phyloP scores from a whole-genome alignment of 345 rosid genomes.

The Gossypium sturtianum region DNA sequence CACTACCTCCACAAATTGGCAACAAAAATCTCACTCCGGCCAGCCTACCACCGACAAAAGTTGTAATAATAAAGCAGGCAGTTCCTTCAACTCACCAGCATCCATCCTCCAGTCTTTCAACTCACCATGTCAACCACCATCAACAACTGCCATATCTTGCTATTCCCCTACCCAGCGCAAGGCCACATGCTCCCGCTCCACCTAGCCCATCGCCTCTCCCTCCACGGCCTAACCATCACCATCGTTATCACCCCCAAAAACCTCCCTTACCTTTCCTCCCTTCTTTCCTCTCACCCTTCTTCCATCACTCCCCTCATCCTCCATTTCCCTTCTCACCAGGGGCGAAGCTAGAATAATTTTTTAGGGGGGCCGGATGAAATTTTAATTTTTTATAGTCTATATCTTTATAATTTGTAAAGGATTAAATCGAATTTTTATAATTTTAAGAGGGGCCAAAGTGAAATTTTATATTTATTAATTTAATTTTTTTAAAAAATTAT shows the following conservation, averaged over 20 bases:
- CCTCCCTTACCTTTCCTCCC: slow-evolving; percentile 42
- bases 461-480: too few relatives aligned
- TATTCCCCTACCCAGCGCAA: slow-evolving; percentile 66
- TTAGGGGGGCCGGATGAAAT: too few relatives aligned
- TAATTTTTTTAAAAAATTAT: too few relatives aligned
- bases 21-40: too few relatives aligned
- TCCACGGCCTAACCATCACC: slow-evolving; percentile 35
- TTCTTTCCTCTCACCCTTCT: slow-evolving; percentile 33
- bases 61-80: too few relatives aligned
- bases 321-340: slow-evolving; percentile 56
- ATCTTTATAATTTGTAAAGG: too few relatives aligned
- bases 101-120: not conserved
- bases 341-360: too few relatives aligned
- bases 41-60: too few relatives aligned
- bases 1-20: too few relatives aligned
- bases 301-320: slow-evolving; percentile 26
- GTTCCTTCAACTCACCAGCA: not conserved
- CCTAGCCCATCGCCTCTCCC: slow-evolving; percentile 47
- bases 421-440: too few relatives aligned
- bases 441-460: too few relatives aligned
- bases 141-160: slow-evolving; percentile 35
- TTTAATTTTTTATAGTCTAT: too few relatives aligned
- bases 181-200: slow-evolving; percentile 64
- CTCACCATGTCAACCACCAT: not conserved
- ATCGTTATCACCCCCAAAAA: slow-evolving; percentile 48